Evolutionary conservation across 129 eudicot genomes (phyloP), one percentile per base, ranked within the genome.

Genomic region (Kitagawia praeruptora): DNA sequence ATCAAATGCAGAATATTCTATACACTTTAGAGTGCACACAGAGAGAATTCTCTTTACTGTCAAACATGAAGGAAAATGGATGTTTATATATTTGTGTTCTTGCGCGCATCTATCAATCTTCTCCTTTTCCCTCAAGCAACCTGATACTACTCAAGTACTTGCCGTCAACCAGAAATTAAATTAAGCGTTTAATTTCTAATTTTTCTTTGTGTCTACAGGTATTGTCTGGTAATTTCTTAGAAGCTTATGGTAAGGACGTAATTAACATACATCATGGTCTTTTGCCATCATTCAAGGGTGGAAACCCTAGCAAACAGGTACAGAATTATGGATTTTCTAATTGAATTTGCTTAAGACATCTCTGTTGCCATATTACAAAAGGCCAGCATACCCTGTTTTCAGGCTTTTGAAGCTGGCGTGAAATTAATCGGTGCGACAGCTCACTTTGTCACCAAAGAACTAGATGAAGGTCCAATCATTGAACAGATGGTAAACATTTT

Each of bases 241-340:
- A 81, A 58, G 72, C 85, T 73, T 95, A 95, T 40, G 86, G 85
- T 47, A 94, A 88, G 81, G 97, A 95, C 81, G 63, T 95, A 16
- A 95, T 95, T 66, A 95, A 95, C 84, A 95, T 95, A 81, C 98
- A 95, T 85, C 98, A 95, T 83, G 98, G 98, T 74, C 87, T 95
- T 78, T 84, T 95, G 87, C 98, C 98, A 47, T 95, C 97, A 78
- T 94, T 94, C 80, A 94, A 90, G 88, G 98, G 98, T 76, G 96
- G 98, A 77, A 80, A 86, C 87, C 98, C 98, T 70, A 86, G 91
- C 75, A 90, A 84, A 83, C 98, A 93, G 97, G 98, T 91, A 75
- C 42, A 21, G 31, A 34, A 1, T 90, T 79, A 18, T 64, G 23
- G 49, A 74, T 75, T 73, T 83, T 15, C 7, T 23, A 14, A 47